Evolutionary conservation across 73 alveolate genomes (phyloP).

Genomic region (Paramecium caudatum): DNA sequence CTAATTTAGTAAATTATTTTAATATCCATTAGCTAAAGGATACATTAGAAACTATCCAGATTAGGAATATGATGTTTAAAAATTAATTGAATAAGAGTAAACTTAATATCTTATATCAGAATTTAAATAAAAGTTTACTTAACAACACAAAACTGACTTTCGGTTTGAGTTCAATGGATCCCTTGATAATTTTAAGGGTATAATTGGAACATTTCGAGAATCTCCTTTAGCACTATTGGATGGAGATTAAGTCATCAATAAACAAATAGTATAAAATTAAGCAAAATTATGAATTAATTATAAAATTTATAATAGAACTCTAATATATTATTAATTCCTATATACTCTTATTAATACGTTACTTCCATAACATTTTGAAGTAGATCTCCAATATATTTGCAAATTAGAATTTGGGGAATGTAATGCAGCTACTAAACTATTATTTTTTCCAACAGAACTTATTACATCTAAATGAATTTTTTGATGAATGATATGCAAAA

Average conservation of each 20-base stretch:
- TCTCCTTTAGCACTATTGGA: conserved; percentile 11
- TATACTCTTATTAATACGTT: no score
- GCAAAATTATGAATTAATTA: background rate
- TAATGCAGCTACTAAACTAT: no score
- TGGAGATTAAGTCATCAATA: background rate
- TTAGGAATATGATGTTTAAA: background rate
- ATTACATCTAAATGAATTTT: no score
- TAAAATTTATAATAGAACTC: background rate
- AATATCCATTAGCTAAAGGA: background rate
- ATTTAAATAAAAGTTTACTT: background rate
- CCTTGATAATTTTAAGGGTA: background rate
- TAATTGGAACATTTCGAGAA: background rate
- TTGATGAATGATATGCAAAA: no score
- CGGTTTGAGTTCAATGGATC: background rate
- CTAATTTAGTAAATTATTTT: background rate
- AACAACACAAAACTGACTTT: background rate
- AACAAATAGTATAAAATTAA: background rate
- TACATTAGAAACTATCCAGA: conserved; percentile 8
- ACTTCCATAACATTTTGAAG: no score
- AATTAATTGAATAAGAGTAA: background rate
- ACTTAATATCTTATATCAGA: background rate
- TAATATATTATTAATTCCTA: no score
- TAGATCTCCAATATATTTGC: no score
- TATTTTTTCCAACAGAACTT: no score
- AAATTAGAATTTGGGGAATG: no score